Percentiles rank a stretch among this genome's conserved stretches.
phyloP scores from a whole-genome alignment of 2,329 filamentous ascomycete species.

The Colletotrichum cordylinicola region DNA sequence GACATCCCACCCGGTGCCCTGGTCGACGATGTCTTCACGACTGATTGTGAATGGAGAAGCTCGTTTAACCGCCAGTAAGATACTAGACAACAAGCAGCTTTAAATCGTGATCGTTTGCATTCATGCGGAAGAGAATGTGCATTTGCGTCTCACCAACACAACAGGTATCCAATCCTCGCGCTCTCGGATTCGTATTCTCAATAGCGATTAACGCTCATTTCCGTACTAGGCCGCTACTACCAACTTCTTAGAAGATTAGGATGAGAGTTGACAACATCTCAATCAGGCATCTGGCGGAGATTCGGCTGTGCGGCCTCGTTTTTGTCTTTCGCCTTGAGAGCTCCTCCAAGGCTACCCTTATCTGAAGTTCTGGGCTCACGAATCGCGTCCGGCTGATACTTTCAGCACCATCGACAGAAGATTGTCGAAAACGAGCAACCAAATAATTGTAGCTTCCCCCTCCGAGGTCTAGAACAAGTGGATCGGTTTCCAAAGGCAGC shows the following conservation, averaged over 20 bases:
- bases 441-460: not conserved
- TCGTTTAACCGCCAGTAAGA: not conserved
- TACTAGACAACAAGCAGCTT: not conserved
- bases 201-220: not conserved
- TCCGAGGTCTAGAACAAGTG: not conserved
- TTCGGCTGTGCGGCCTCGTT: accelerated
- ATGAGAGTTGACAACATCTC: not conserved
- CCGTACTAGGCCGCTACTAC: not conserved
- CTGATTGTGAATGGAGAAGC: not conserved
- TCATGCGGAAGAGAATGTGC: not conserved
- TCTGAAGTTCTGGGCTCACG: not conserved
- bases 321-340: not conserved
- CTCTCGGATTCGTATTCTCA: not conserved
- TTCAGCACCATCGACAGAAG: not conserved
- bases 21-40: not conserved
- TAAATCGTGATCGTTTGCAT: not conserved
- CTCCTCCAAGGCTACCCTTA: not conserved
- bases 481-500: not conserved
- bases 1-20: not conserved
- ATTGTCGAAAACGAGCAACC: not conserved
- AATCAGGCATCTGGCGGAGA: not conserved
- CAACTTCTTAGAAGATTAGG: not conserved
- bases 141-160: not conserved
- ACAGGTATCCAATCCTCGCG: not conserved
- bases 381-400: not conserved